Conservation (phyloP, 2,329 filamentous ascomycete species). For the Tolypocladium inflatum region DNA sequence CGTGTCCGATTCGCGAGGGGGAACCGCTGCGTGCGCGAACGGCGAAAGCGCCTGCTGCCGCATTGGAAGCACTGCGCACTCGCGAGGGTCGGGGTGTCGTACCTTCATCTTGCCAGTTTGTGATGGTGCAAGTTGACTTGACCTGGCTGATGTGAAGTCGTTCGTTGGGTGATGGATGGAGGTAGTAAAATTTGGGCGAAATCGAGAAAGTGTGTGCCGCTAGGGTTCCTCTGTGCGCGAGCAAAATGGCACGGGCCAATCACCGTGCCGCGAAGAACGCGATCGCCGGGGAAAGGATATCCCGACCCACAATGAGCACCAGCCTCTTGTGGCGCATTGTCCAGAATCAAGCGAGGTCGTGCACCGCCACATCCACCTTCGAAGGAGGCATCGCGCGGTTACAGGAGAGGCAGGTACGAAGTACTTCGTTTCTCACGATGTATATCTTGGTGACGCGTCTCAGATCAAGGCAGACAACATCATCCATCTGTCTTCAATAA, state of each 20-base stretch:
- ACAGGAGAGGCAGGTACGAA: background rate
- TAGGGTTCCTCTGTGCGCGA: conserved; percentile 25
- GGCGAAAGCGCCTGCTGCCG: background rate
- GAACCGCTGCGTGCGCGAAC: background rate
- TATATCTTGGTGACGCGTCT: background rate
- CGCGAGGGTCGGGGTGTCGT: conserved; percentile 11
- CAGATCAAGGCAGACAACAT: background rate
- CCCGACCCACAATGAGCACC: conserved; percentile 2
- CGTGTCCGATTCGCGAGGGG: background rate
- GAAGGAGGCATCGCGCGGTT: background rate
- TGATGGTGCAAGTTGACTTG: conserved; percentile 35
- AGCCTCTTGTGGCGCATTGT: conserved; percentile 1
- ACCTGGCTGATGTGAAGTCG: conserved; percentile 29
- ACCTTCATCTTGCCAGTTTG: conserved; percentile 40
- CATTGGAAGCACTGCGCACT: background rate
- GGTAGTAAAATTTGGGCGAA: conserved; percentile 24
- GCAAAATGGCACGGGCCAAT: conserved; percentile 21
- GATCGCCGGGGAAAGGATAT: conserved; percentile 13
- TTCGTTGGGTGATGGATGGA: conserved; percentile 18
- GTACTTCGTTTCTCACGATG: background rate
- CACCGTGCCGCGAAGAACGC: conserved; percentile 2
- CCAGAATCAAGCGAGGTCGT: too few species aligned
- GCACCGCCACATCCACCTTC: conserved; percentile 1
- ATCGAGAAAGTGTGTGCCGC: conserved; percentile 31
- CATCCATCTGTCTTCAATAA: background rate